phyloP scores from a whole-genome alignment of 805 yeast genomes.

The Jamesozyma hellenica region DNA sequence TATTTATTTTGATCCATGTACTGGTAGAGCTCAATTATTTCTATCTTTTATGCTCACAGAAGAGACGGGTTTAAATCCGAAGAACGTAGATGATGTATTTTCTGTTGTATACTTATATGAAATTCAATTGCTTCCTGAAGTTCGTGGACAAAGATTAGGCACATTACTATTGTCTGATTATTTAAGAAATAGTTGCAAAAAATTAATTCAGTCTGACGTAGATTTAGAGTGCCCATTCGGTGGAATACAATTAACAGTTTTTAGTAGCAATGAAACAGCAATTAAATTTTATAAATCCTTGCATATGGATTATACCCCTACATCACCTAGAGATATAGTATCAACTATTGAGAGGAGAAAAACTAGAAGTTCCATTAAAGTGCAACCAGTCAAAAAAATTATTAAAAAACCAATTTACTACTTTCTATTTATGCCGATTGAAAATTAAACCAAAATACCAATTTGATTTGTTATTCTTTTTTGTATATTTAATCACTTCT shows the following conservation, averaged over 20 bases:
- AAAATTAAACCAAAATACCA: no score
- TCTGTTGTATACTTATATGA: constrained; percentile 26
- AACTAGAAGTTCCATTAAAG: background rate
- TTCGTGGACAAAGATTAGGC: constrained; percentile 18
- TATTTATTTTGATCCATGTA: constrained; percentile 9
- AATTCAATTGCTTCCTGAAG: constrained; percentile 16
- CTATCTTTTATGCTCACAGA: constrained; percentile 23
- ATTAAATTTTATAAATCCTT: constrained; percentile 14
- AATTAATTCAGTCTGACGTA: background rate
- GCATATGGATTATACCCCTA: constrained; percentile 15
- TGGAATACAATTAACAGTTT: constrained; percentile 24
- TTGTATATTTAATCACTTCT: no score
- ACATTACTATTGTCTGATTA: constrained; percentile 6
- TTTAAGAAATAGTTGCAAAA: background rate
- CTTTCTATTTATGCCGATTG: constrained; percentile 3
- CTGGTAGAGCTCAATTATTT: constrained; percentile 9
- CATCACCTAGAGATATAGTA: constrained; percentile 16
- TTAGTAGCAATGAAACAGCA: constrained; percentile 20
- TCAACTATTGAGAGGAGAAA: constrained; percentile 2
- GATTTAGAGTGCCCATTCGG: constrained; percentile 3
- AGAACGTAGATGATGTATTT: background rate
- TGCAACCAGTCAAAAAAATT: background rate
- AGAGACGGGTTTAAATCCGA: constrained; percentile 12
- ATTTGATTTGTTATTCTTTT: no score
- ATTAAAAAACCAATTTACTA: constrained; percentile 7